Base-by-base conservation (phyloP, 345 rosid species). In the Hibiscus tridactylites region DNA sequence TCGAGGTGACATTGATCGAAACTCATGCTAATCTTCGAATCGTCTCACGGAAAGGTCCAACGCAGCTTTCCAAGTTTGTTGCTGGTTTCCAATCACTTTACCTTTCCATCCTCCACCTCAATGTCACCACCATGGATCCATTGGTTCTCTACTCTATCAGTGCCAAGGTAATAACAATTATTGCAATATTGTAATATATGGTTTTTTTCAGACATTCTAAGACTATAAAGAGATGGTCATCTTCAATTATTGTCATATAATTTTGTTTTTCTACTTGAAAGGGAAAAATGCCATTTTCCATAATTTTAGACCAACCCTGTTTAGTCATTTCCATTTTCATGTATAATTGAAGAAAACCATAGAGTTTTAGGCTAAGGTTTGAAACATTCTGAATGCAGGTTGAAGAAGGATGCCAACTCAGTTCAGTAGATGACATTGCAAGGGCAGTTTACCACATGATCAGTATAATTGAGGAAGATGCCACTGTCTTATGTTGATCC, bases 321-420 rank as follows among this genome's bases (percentile, higher is more conserved):
- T 64, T 35, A 19, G n/a, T 5, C 19, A 9, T n/a, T 33, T 24
- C 7, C 16, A 50, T 58, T 26, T 58, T 1, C 1, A 33, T 5
- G 5, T 11, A 69, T 65, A 62, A 44, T 62, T 70, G 17, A 50
- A 24, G 71, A 54, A 72, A 77, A 49, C 33, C 10, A 54, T 72
- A 7, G 68, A 65, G 10, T 74, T 71, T 68, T 73, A 62, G 61
- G 72, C 42, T 72, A 56, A 64, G 67, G n/a, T 65, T 68, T 70
- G 31, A 66, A 68, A 66, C 46, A 69, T 65, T 76, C 52, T 73
- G 28, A 72, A 62, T 74, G 75, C 76, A 92, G 97, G 80, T 90
- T 79, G 97, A 92, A 83, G 98, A 93, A 83, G 91, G 87, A 81
- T 89, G 97, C 86, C 93, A 83, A 77, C 88, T 93, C 71, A 88